phyloP scores from a whole-genome alignment of 805 yeast species.

The Schizosaccharomyces cryophilus region DNA sequence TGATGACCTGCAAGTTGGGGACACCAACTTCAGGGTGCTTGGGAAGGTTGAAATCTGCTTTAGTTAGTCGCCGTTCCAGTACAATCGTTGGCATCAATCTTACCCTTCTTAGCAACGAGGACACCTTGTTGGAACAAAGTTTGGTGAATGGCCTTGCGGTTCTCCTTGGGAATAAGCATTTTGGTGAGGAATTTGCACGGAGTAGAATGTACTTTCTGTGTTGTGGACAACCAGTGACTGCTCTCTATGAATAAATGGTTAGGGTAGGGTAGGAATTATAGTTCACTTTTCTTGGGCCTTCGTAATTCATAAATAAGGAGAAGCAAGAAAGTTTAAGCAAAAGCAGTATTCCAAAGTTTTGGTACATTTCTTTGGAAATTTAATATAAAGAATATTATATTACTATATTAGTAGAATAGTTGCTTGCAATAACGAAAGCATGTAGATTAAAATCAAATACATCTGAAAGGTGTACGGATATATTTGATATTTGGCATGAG shows the following conservation, averaged over 20 bases:
- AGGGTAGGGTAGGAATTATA: background rate
- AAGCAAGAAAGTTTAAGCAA: too few species aligned
- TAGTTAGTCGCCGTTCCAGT: background rate
- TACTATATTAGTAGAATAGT: too few species aligned
- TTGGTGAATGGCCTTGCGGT: constrained; percentile 91
- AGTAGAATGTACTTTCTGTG: background rate
- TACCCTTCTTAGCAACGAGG: constrained; percentile 77
- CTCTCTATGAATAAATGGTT: background rate
- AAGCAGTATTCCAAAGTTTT: too few species aligned
- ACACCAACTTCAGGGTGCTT: constrained; percentile 72
- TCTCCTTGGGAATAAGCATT: constrained; percentile 99
- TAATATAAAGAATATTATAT: too few species aligned
- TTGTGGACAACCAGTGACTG: background rate
- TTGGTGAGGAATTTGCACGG: constrained; percentile 10
- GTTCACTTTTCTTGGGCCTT: background rate
- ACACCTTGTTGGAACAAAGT: constrained; percentile 59
- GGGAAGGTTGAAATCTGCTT: constrained; percentile 47
- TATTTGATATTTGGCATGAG: too few species aligned
- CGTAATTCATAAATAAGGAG: too few species aligned
- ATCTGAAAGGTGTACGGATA: too few species aligned
- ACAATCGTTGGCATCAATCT: constrained; percentile 22
- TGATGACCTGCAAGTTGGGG: constrained; percentile 24
- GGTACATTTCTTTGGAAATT: too few species aligned
- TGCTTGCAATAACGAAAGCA: too few species aligned
- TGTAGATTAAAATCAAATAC: too few species aligned